A percentile compares a stretch with the other conserved stretches of the same genome.
These are phyloP conservation scores for Lodderomyces metapsilosis DNA, from an alignment of 1,139 yeast species.

Conservation along the genomic window DNA sequence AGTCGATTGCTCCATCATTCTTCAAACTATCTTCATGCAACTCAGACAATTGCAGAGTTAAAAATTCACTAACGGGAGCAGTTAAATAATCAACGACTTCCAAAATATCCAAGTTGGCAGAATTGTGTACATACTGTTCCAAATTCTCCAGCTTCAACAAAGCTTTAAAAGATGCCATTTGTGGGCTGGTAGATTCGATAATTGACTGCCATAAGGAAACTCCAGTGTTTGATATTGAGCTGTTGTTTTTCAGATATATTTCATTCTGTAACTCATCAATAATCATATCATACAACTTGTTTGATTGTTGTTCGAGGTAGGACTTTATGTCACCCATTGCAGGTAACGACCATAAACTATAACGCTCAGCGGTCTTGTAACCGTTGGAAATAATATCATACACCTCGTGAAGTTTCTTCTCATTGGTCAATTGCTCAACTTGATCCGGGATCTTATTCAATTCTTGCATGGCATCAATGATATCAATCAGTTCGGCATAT, in stretches of 20 bases:
- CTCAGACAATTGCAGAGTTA: conserved; percentile 30
- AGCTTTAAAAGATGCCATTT: conserved; percentile 37
- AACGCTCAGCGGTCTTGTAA: conserved; percentile 53
- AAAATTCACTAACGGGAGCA: conserved; percentile 39
- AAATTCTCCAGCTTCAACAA: conserved; percentile 44
- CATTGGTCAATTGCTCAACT: conserved; percentile 64
- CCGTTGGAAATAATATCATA: conserved; percentile 62
- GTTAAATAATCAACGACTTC: conserved; percentile 52
- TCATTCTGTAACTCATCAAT: conserved; percentile 76
- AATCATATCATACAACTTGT: conserved; percentile 64
- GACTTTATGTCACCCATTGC: conserved; percentile 57
- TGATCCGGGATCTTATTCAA: conserved; percentile 58
- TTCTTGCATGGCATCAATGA: conserved; percentile 67
- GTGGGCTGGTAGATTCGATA: conserved; percentile 27
- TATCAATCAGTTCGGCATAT: conserved; percentile 68
- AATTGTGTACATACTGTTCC: conserved; percentile 55
- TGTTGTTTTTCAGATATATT: conserved; percentile 54
- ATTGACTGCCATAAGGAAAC: conserved; percentile 28
- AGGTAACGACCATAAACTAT: conserved; percentile 61
- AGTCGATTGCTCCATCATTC: conserved; percentile 25
- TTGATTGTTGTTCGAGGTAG: conserved; percentile 63
- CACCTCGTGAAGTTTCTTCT: conserved; percentile 69
- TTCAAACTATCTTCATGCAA: conserved; percentile 25
- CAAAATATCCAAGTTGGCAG: conserved; percentile 56
- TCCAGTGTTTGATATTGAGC: conserved; percentile 10